Evolutionary conservation across 2,329 filamentous ascomycete genomes (phyloP), one percentile per base, ranked within the genome.

Genomic region (Colletotrichum costaricense): DNA sequence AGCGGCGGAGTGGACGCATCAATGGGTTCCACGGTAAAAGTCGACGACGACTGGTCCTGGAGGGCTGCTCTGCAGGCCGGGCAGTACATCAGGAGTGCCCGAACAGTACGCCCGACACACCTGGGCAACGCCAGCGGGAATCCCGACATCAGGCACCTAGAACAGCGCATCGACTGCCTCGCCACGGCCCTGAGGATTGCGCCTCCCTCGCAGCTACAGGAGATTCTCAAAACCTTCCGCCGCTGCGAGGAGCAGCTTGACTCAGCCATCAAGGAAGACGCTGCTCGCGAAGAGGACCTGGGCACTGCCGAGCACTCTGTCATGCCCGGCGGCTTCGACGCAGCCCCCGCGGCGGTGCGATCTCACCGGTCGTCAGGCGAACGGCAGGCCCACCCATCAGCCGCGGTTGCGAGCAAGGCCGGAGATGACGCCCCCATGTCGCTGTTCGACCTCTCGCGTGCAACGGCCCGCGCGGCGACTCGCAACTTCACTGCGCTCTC

Each of bases 111-210:
- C 30, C 89, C 90, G 5, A 91, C 89, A 2, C 90, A 92, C 78
- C 82, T 92, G 26, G 88, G 91, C 57, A 91, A 90, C 38, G 85
- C 88, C 19, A 90, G 86, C 78, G 87, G 88, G 76, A 88, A 92
- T 81, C 83, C 86, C 30, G 86, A 91, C 71, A 89, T 97, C 65
- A 89, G 93, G 35, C 91, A 94, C 76, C 85, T 97, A 1, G 93
- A 96, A 77, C 94, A 96, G 79, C 90, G 94, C 26, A 94, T 95
- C 79, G 94, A 96, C 77, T 93, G 95, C 49, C 86, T 97, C 2
- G 91, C 93, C 1, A 91, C 93, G 14, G 93, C 94, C 1, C 86
- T 97, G 22, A 88, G 94, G 9, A 89, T 95, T 63, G 93, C 94
- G 0, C 94, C 94, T 1, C 84, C 91, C 0, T 84, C 88, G 0